A percentile compares a stretch with the other conserved stretches of the same genome.
These are phyloP conservation scores for Phytophthora foliorum DNA, from an alignment of 352 stramenopile species.

Conservation along the genomic window DNA sequence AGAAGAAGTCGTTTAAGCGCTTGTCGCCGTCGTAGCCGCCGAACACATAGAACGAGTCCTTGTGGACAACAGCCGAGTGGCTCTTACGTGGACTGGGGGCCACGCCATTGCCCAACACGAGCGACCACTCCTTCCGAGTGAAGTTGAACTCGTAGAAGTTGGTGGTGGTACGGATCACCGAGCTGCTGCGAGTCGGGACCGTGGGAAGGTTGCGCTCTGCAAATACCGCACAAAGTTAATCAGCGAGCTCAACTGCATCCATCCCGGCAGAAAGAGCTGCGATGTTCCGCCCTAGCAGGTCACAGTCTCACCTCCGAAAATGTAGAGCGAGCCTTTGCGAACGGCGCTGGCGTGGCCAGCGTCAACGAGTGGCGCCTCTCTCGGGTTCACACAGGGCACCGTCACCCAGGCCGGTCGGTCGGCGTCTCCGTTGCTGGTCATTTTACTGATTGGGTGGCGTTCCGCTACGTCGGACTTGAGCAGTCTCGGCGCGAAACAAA, in stretches of 20 bases:
- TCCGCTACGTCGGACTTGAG: slow-evolving; percentile 27
- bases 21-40: slow-evolving; percentile 93
- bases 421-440: slow-evolving; percentile 37
- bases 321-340: slow-evolving; percentile 94
- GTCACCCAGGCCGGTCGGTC: slow-evolving; percentile 68
- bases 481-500: slow-evolving; percentile 31
- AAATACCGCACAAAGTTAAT: slow-evolving; percentile 11
- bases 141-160: slow-evolving; percentile 96
- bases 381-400: slow-evolving; percentile 78
- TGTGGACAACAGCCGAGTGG: slow-evolving; percentile 93
- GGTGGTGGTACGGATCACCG: slow-evolving; percentile 71
- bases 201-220: slow-evolving; percentile 34
- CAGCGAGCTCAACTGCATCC: background rate
- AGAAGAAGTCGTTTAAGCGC: slow-evolving; percentile 96
- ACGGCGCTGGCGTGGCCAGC: slow-evolving; percentile 93
- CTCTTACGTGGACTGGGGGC: slow-evolving; percentile 92
- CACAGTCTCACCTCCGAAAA: slow-evolving; percentile 81
- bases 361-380: slow-evolving; percentile 86
- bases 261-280: slow-evolving; percentile 16
- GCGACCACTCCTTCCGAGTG: slow-evolving; percentile 73
- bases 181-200: slow-evolving; percentile 25
- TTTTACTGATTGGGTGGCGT: slow-evolving; percentile 16
- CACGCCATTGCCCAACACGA: slow-evolving; percentile 61
- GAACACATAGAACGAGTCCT: slow-evolving; percentile 95
- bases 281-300: slow-evolving; percentile 15